Percentiles rank a stretch among this genome's conserved stretches.
Conservation (phyloP, 2,329 filamentous ascomycete genomes). For the Leptographium lundbergii region DNA sequence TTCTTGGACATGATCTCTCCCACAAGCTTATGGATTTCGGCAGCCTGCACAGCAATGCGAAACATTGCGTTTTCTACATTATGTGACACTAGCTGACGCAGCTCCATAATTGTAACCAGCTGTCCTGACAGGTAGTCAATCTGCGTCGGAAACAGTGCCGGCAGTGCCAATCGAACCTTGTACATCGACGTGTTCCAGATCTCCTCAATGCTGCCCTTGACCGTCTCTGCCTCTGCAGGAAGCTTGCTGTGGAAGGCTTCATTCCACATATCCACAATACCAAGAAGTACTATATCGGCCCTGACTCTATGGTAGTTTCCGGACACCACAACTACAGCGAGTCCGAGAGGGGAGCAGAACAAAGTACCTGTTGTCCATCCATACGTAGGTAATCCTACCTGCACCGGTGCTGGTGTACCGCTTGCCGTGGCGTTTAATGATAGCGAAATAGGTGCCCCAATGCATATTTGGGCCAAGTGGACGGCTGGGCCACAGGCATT, state of each 20-base stretch:
- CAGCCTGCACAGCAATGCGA: neutral
- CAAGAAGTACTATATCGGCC: neutral
- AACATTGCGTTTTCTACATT: slow-evolving; percentile 2
- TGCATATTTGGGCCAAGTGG: neutral
- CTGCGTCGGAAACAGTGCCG: neutral
- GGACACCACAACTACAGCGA: too few species aligned
- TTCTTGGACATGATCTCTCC: neutral
- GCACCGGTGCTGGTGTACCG: slow-evolving; percentile 3
- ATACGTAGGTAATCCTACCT: neutral
- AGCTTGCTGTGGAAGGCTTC: neutral
- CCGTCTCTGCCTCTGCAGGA: neutral
- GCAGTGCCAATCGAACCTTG: neutral
- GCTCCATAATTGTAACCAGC: neutral
- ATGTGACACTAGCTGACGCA: slow-evolving; percentile 1
- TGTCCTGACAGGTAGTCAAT: neutral
- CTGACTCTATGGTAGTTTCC: neutral
- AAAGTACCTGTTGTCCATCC: slow-evolving; percentile 5
- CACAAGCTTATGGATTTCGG: neutral
- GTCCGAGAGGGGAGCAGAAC: neutral
- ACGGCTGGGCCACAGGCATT: neutral
- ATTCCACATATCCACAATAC: slow-evolving; percentile 4
- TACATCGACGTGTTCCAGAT: neutral
- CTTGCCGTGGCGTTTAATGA: slow-evolving; percentile 1
- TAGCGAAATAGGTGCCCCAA: slow-evolving; percentile 6
- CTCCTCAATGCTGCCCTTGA: neutral